Percentiles rank a stretch among this genome's conserved stretches.
These are phyloP conservation scores for Penstemon newberryi DNA, from an alignment of 257 asterid species.

Conservation along the genomic window DNA sequence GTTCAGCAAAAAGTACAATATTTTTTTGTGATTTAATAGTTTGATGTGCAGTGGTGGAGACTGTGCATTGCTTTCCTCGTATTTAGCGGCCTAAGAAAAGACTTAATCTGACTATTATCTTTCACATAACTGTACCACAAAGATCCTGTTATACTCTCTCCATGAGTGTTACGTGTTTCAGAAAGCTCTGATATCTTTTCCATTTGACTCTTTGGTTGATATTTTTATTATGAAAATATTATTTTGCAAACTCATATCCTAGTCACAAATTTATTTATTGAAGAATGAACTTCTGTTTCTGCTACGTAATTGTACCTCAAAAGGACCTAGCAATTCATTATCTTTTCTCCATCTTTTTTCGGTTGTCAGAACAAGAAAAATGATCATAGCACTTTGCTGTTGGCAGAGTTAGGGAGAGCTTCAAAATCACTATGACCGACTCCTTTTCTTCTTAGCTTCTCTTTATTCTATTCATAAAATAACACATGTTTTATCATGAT, in stretches of 20 bases:
- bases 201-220: background rate
- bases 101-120: background rate
- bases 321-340: background rate
- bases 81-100: too few species aligned
- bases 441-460: constrained; percentile 4
- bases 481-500: background rate
- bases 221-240: background rate
- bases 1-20: too few species aligned
- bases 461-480: background rate
- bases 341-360: background rate
- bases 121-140: background rate
- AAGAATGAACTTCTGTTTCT: background rate
- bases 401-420: constrained; percentile 17
- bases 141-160: background rate
- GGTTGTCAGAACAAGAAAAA: constrained; percentile 15
- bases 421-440: background rate
- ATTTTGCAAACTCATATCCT: background rate
- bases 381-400: constrained; percentile 6
- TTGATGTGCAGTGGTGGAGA: too few species aligned
- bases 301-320: constrained; percentile 6
- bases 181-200: constrained; percentile 15
- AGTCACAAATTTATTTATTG: background rate
- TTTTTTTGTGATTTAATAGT: too few species aligned
- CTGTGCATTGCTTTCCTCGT: too few species aligned
- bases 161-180: background rate